Percentiles rank a stretch among this genome's conserved stretches.
These are phyloP conservation scores for Teunomyces stri DNA, from an alignment of 805 yeast genomes.

Conservation along the genomic window DNA sequence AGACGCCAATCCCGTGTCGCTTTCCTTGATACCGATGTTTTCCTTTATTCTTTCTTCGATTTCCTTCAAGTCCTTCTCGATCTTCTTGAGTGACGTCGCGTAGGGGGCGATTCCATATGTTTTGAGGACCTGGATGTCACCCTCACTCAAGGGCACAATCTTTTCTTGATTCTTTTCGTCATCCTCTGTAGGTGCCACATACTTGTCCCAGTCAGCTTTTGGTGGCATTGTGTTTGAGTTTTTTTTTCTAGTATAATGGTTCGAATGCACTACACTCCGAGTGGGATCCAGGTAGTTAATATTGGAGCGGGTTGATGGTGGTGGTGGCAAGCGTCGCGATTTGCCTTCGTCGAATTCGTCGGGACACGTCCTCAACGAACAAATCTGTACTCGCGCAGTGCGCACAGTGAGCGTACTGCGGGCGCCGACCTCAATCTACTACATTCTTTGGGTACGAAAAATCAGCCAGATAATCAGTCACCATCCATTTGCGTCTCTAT, in stretches of 20 bases:
- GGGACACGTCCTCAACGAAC: background rate
- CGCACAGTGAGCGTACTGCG: no score
- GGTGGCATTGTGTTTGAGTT: constrained; percentile 69
- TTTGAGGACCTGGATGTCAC: constrained; percentile 94
- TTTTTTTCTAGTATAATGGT: background rate
- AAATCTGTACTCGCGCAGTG: no score
- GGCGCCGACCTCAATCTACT: no score
- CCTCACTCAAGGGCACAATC: constrained; percentile 85
- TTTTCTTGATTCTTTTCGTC: constrained; percentile 65
- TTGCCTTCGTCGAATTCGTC: background rate
- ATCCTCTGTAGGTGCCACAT: constrained; percentile 79
- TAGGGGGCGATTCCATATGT: constrained; percentile 98
- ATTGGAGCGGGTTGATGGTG: background rate
- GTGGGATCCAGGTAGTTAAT: background rate
- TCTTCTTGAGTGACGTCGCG: constrained; percentile 71
- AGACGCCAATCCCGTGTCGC: constrained; percentile 97
- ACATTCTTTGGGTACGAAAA: background rate
- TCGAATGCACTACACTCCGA: background rate
- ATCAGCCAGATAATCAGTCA: background rate
- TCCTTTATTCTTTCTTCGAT: constrained; percentile 88
- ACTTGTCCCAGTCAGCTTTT: constrained; percentile 98
- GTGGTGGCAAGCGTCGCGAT: constrained; percentile 1
- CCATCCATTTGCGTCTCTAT: background rate
- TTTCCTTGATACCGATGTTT: constrained; percentile 89
- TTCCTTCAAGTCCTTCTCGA: constrained; percentile 82